phyloP scores from a whole-genome alignment of 352 stramenopile genomes.

The Phytophthora cactorum region DNA sequence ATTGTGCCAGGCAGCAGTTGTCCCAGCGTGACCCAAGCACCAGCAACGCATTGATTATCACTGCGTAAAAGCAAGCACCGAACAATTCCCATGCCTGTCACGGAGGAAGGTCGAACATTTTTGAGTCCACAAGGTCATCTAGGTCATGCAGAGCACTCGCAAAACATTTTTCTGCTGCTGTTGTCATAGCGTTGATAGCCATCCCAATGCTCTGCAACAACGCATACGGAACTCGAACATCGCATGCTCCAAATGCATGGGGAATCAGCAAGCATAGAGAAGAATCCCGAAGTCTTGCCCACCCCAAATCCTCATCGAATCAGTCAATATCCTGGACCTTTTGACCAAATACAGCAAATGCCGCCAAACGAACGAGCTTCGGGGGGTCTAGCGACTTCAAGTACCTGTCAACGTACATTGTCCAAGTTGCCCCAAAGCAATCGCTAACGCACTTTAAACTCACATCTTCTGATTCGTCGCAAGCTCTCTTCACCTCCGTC shows the following conservation, averaged over 20 bases:
- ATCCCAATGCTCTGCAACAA: constrained; percentile 8
- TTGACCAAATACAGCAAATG: constrained; percentile 7
- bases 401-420: constrained; percentile 1
- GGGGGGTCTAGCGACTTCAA: background rate
- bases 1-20: constrained; percentile 13
- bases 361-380: constrained; percentile 13
- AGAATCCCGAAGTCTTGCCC: constrained; percentile 35
- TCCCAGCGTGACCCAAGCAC: constrained; percentile 32
- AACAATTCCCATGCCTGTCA: constrained; percentile 32
- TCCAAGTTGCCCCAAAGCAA: background rate
- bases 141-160: constrained; percentile 2
- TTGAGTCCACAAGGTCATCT: background rate
- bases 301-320: constrained; percentile 26
- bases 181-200: background rate
- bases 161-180: background rate
- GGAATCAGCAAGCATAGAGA: constrained; percentile 38
- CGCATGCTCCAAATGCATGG: background rate
- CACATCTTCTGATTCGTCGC: background rate
- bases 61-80: constrained; percentile 41
- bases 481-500: background rate
- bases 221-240: constrained; percentile 18
- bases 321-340: background rate
- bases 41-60: constrained; percentile 41
- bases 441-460: background rate
- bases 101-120: constrained; percentile 1